Evolutionary conservation across 176 grass and related monocot species (phyloP), one percentile per base, ranked within the genome.

Genomic region (Luzula sylvatica): DNA sequence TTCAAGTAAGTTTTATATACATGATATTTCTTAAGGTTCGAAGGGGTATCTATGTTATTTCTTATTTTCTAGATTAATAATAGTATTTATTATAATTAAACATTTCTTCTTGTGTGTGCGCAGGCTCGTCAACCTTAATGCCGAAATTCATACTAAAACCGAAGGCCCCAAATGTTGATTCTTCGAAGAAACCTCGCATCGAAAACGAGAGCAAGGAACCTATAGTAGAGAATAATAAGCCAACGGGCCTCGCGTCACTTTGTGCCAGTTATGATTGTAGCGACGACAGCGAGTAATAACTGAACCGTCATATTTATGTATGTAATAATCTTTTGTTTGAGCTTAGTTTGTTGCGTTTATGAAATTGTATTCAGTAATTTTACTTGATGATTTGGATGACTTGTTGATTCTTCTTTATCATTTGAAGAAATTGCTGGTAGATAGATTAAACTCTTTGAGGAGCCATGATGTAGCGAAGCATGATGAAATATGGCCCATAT

Each of bases 131-230:
- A 4, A 1, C 27, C 58, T 28, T 63, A 46, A 47, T 63, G 40
- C 58, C 58, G 1, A 63, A 47, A 63, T 63, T 63, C 28, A 26
- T 63, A 14, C 42, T 46, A 40, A 63, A 63, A 26, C 58, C 58
- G 46, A 63, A 48, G 42, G 18, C 42, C 26, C 41, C 57, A 61
- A 19, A 23, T 19, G 58, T 12, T 3, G 23, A 63, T 8, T 48
- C 58, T 46, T 63, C 58, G 4, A 63, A 63, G 46, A 30, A 12
- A 25, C 17, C 26, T 32, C 12, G 35, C 56, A 40, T 25, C 26
- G 56, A 42, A 13, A 42, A 3, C 15, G 35, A 7, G 42, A 42
- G 35, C 55, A 59, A 42, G 35, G 16, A 28, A 3, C 40, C 20
- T 8, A 23, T 4, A 46, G 58, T 45, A 44, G 58, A 63, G 40